phyloP scores from a whole-genome alignment of 768 basidiomycete genomes.

The Collybiopsis confluens region DNA sequence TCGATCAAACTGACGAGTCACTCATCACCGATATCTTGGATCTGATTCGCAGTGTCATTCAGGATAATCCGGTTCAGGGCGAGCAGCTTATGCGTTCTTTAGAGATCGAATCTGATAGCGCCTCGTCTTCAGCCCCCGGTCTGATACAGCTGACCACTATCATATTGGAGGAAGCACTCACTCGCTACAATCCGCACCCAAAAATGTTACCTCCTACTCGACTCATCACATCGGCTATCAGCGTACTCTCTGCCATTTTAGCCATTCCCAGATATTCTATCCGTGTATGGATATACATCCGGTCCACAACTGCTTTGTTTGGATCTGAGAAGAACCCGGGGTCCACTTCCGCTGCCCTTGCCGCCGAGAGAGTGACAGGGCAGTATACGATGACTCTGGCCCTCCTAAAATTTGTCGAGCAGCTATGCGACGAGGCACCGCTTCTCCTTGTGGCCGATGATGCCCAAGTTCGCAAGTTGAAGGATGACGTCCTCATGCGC shows the following conservation, averaged over 20 bases:
- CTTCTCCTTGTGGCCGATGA: constrained; percentile 54
- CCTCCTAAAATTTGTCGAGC: constrained; percentile 70
- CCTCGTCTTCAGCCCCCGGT: constrained; percentile 38
- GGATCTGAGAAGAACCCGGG: constrained; percentile 54
- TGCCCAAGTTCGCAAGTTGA: constrained; percentile 61
- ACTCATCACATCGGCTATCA: constrained; percentile 77
- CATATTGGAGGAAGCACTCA: constrained; percentile 77
- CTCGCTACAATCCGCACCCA: constrained; percentile 39
- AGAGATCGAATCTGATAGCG: constrained; percentile 31
- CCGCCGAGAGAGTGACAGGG: constrained; percentile 65
- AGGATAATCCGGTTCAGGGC: constrained; percentile 63
- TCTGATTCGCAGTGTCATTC: constrained; percentile 73
- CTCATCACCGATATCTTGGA: constrained; percentile 73
- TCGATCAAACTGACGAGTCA: constrained; percentile 54
- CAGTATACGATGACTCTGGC: constrained; percentile 81
- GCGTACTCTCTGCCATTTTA: constrained; percentile 73
- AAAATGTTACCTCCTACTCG: constrained; percentile 45
- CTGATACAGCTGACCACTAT: constrained; percentile 76
- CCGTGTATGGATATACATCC: constrained; percentile 84
- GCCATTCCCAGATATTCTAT: constrained; percentile 72
- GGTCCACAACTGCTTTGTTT: constrained; percentile 75
- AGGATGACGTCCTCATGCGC: constrained; percentile 79
- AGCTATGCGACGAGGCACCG: constrained; percentile 71
- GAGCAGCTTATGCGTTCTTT: constrained; percentile 63
- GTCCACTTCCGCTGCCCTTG: constrained; percentile 62